Conservation (phyloP, 1,284 basidiomycete species). For the Ganoderma multipileum region DNA sequence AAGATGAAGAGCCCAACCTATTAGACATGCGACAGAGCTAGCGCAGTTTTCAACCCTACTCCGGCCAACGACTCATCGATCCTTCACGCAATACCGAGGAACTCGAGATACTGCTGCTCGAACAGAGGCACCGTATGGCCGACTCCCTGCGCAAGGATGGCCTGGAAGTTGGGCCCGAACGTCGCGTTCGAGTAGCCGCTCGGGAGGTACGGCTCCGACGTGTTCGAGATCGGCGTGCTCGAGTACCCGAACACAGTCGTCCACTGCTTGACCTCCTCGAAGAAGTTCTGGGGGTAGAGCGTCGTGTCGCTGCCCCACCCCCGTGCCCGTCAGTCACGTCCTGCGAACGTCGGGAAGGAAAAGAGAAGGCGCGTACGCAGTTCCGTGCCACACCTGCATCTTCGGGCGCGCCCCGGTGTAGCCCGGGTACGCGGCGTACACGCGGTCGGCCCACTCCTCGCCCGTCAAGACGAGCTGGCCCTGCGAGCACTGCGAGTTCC, state of each 20-base stretch:
- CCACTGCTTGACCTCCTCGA: constrained; percentile 49
- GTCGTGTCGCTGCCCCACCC: constrained; percentile 49
- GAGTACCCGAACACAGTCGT: constrained; percentile 34
- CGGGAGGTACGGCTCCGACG: constrained; percentile 30
- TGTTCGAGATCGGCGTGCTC: constrained; percentile 41
- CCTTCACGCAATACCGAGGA: constrained; percentile 26
- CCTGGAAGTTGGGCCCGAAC: constrained; percentile 56
- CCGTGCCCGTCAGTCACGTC: background rate
- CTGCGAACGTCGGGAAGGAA: background rate
- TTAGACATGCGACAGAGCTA: background rate
- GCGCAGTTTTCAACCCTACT: background rate
- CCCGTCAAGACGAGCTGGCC: constrained; percentile 54
- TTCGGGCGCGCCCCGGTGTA: constrained; percentile 59
- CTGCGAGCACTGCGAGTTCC: constrained; percentile 51
- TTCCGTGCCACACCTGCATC: constrained; percentile 63
- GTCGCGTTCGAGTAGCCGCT: constrained; percentile 51
- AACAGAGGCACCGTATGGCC: constrained; percentile 46
- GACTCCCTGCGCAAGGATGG: constrained; percentile 50
- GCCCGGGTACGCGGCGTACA: constrained; percentile 53
- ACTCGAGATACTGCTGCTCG: constrained; percentile 31
- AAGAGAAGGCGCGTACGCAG: constrained; percentile 44
- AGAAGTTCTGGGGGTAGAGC: constrained; percentile 58
- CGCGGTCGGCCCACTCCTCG: constrained; percentile 57
- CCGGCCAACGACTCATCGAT: background rate
- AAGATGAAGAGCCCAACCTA: background rate